Evolutionary conservation across 768 basidiomycete genomes (phyloP).

Genomic region (Boletus tomentosulus): DNA sequence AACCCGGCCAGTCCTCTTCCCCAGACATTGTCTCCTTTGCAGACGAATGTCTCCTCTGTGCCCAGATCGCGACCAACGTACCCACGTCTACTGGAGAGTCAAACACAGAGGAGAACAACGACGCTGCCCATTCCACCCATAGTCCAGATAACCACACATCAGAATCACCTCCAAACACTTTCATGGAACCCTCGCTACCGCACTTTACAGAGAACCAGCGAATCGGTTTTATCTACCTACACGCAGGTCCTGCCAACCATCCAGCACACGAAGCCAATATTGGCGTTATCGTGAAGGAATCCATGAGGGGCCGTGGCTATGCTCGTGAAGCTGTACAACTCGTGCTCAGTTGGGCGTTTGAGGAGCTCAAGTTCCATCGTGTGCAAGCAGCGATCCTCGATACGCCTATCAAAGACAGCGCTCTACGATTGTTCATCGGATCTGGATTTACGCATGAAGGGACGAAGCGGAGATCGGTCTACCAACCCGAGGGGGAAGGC

Average conservation of each 20-base stretch:
- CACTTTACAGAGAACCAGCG: neutral
- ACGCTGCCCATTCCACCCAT: neutral
- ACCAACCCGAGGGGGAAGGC: constrained; percentile 35
- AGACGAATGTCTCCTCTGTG: constrained; percentile 29
- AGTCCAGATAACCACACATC: too few species aligned
- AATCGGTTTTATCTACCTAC: constrained; percentile 28
- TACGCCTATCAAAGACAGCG: constrained; percentile 39
- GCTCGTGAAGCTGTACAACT: constrained; percentile 44
- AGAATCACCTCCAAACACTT: neutral
- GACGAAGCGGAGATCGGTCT: constrained; percentile 51
- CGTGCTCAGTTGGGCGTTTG: constrained; percentile 44
- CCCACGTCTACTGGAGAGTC: neutral
- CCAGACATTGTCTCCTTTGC: constrained; percentile 22
- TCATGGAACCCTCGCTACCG: neutral
- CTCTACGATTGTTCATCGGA: constrained; percentile 45
- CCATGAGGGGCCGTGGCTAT: constrained; percentile 38
- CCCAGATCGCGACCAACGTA: constrained; percentile 12
- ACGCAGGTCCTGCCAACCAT: constrained; percentile 14
- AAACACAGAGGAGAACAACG: neutral
- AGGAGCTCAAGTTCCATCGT: constrained; percentile 33
- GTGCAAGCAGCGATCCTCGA: constrained; percentile 42
- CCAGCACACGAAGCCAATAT: constrained; percentile 47
- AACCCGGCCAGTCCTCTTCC: constrained; percentile 23
- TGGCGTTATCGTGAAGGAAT: constrained; percentile 46
- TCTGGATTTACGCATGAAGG: constrained; percentile 61